phyloP scores from a whole-genome alignment of 2,329 filamentous ascomycete genomes.

The Aureobasidium lini region DNA sequence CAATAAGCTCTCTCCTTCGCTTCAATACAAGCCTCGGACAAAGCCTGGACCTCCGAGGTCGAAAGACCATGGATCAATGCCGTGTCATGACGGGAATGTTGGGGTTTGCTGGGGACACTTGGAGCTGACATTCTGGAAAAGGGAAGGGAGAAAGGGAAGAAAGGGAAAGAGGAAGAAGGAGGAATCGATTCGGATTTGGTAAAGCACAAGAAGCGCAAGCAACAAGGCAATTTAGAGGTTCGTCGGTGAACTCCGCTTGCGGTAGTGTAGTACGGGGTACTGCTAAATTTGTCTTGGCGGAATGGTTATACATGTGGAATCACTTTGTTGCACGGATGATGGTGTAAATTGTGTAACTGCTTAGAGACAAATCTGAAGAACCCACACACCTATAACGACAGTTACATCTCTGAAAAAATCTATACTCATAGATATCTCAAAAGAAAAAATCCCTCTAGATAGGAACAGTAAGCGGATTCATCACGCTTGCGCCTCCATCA shows the following conservation, averaged over 20 bases:
- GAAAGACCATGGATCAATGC: constrained; percentile 48
- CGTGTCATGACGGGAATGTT: constrained; percentile 31
- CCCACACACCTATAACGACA: too few relatives aligned
- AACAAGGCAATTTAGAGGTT: background rate
- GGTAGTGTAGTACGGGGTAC: background rate
- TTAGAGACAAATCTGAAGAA: too few relatives aligned
- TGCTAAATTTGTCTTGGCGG: background rate
- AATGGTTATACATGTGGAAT: too few relatives aligned
- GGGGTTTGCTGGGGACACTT: constrained; percentile 22
- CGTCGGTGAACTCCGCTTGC: constrained; percentile 3
- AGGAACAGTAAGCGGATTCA: constrained; percentile 29
- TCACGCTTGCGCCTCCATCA: constrained; percentile 47
- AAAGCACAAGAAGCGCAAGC: background rate
- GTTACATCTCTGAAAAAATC: too few relatives aligned
- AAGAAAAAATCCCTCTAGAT: constrained; percentile 5
- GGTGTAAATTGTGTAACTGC: too few relatives aligned
- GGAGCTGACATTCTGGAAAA: constrained; percentile 4
- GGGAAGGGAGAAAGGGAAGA: background rate
- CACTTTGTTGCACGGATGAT: too few relatives aligned
- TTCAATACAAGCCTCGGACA: constrained; percentile 56
- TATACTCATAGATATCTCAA: too few relatives aligned
- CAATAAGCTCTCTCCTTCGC: constrained; percentile 81
- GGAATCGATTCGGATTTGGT: background rate
- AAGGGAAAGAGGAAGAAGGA: background rate
- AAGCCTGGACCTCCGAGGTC: constrained; percentile 54